phyloP scores from a whole-genome alignment of 2,329 filamentous ascomycete species.

The Trichoderma sp. region DNA sequence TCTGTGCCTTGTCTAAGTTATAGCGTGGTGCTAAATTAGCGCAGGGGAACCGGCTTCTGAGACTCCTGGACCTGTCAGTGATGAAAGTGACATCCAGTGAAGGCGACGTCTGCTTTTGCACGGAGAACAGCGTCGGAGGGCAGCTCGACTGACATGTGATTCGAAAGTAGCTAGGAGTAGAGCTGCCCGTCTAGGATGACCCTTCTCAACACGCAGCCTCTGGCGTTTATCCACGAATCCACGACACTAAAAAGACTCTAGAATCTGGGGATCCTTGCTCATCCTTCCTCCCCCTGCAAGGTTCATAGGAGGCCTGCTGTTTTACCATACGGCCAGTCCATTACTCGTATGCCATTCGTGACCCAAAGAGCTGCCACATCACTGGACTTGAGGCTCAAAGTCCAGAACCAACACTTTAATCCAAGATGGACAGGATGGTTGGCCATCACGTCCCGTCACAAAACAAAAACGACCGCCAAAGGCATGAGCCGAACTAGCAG shows the following conservation, averaged over 20 bases:
- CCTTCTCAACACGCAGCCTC: not conserved
- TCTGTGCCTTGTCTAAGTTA: slow-evolving; percentile 41
- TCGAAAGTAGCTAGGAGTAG: not conserved
- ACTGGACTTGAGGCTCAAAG: not conserved
- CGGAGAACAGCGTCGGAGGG: not conserved
- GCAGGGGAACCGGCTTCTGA: slow-evolving; percentile 60
- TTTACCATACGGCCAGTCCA: not conserved
- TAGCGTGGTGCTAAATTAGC: slow-evolving; percentile 63
- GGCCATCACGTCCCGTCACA: not conserved
- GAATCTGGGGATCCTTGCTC: not conserved
- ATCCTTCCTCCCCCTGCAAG: not conserved
- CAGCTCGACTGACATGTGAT: not conserved
- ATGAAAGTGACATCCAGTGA: slow-evolving; percentile 44
- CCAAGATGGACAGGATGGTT: not conserved
- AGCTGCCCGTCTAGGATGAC: not conserved
- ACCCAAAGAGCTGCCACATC: not conserved
- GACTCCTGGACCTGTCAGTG: slow-evolving; percentile 59
- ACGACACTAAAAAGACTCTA: not conserved
- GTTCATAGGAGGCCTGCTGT: not conserved
- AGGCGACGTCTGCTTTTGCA: not conserved
- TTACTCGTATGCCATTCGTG: too few species aligned
- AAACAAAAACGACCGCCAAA: not conserved
- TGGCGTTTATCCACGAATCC: not conserved
- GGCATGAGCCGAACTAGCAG: slow-evolving; percentile 9
- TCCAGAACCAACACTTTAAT: too few species aligned